phyloP scores from a whole-genome alignment of 805 yeast genomes.

The Candida peoriensis region DNA sequence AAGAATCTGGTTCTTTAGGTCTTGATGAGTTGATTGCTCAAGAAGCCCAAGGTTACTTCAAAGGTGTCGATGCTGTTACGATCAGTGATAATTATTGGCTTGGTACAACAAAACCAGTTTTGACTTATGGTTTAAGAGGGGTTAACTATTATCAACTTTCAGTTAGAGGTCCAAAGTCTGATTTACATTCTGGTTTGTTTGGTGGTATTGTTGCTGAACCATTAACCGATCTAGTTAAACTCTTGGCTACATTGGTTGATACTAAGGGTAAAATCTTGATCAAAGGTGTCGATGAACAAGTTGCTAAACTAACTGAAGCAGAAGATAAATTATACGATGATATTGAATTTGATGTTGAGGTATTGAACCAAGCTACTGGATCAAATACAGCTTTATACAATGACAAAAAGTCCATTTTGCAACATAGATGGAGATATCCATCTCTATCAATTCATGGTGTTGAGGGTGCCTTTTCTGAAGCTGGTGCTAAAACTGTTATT shows the following conservation, averaged over 20 bases:
- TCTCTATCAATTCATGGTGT: conserved; percentile 94
- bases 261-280: conserved; percentile 77
- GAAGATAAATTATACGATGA: conserved; percentile 78
- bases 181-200: conserved; percentile 93
- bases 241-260: conserved; percentile 74
- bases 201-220: conserved; percentile 99
- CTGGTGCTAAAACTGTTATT: conserved; percentile 97
- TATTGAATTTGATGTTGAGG: conserved; percentile 80
- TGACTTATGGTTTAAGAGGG: conserved; percentile 97
- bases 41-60: conserved; percentile 79
- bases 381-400: conserved; percentile 76
- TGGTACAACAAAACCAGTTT: conserved; percentile 94
- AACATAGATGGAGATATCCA: conserved; percentile 99
- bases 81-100: conserved; percentile 98
- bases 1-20: conserved; percentile 94
- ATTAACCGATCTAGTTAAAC: conserved; percentile 82
- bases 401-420: conserved; percentile 77
- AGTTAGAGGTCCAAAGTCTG: conserved; percentile 91
- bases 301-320: conserved; percentile 81
- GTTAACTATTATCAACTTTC: conserved; percentile 85
- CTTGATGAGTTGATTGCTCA: conserved; percentile 74
- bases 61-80: conserved; percentile 89
- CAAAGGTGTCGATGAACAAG: conserved; percentile 90
- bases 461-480: conserved; percentile 93
- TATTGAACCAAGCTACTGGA: conserved; percentile 85